Conservation (phyloP, 2,329 filamentous ascomycete species). For the Calonectria hawksworthii region DNA sequence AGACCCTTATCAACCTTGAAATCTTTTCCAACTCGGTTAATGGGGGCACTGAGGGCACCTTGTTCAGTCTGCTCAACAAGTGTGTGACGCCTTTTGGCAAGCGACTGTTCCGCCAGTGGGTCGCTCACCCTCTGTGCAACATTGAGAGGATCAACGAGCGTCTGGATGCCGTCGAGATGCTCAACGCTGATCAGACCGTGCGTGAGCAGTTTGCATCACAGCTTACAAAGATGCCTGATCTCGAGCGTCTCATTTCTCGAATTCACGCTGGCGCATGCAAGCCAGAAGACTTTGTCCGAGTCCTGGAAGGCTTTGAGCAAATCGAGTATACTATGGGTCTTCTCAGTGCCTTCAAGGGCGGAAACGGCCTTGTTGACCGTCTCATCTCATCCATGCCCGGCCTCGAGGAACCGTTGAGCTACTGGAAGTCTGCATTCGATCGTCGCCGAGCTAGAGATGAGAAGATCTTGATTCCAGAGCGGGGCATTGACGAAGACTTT, state of each 20-base stretch:
- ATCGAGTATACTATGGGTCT: constrained; percentile 95
- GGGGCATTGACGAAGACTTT: constrained; percentile 92
- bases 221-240: constrained; percentile 90
- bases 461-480: constrained; percentile 86
- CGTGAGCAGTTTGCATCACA: constrained; percentile 91
- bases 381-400: constrained; percentile 90
- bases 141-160: constrained; percentile 91
- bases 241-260: constrained; percentile 93
- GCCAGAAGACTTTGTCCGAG: constrained; percentile 91
- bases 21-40: constrained; percentile 95
- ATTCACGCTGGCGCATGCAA: constrained; percentile 94
- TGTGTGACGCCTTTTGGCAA: constrained; percentile 98
- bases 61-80: constrained; percentile 91
- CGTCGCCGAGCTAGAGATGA: constrained; percentile 82
- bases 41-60: constrained; percentile 85
- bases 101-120: constrained; percentile 95
- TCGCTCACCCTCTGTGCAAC: constrained; percentile 94
- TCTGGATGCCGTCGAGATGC: constrained; percentile 91
- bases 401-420: constrained; percentile 78
- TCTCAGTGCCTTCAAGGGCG: constrained; percentile 79
- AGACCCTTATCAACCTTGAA: constrained; percentile 98
- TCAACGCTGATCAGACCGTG: constrained; percentile 85
- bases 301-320: constrained; percentile 96
- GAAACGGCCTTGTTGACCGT: constrained; percentile 86
- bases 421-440: constrained; percentile 95